Conservation (phyloP, 148 eudicot species). For the Hydrangea macrophylla region DNA sequence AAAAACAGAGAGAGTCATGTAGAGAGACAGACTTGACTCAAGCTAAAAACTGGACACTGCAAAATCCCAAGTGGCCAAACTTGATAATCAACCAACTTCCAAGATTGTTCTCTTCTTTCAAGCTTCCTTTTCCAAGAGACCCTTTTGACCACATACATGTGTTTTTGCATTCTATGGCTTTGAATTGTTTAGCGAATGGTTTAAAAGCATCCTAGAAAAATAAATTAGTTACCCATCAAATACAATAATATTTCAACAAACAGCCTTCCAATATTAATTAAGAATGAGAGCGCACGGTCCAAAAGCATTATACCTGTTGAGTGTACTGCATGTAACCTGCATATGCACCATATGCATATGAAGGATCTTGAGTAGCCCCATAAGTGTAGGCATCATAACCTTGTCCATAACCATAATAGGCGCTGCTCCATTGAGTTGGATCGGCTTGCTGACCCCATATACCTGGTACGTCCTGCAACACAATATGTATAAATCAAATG, state of each 20-base stretch:
- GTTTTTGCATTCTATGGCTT: no score
- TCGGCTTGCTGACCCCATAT: constrained; percentile 83
- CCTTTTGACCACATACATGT: no score
- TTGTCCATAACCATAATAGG: constrained; percentile 93
- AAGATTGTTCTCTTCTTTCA: no score
- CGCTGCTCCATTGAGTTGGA: constrained; percentile 76
- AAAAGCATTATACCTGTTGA: constrained; percentile 57
- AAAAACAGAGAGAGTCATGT: no score
- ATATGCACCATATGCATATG: constrained; percentile 85
- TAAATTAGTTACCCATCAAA: no score
- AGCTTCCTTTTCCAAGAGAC: no score
- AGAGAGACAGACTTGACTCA: no score
- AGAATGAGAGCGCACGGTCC: neutral
- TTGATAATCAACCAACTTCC: no score
- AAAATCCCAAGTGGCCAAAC: no score
- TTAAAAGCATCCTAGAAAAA: no score
- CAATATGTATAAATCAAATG: neutral
- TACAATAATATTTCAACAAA: neutral
- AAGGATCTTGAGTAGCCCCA: constrained; percentile 87
- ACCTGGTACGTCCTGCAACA: constrained; percentile 52
- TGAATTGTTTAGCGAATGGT: no score
- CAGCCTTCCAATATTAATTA: neutral
- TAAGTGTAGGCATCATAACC: constrained; percentile 92
- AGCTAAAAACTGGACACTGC: no score
- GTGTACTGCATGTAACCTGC: constrained; percentile 83